Base-by-base conservation (phyloP, 148 eudicot species). In the Fagopyrum esculentum region DNA sequence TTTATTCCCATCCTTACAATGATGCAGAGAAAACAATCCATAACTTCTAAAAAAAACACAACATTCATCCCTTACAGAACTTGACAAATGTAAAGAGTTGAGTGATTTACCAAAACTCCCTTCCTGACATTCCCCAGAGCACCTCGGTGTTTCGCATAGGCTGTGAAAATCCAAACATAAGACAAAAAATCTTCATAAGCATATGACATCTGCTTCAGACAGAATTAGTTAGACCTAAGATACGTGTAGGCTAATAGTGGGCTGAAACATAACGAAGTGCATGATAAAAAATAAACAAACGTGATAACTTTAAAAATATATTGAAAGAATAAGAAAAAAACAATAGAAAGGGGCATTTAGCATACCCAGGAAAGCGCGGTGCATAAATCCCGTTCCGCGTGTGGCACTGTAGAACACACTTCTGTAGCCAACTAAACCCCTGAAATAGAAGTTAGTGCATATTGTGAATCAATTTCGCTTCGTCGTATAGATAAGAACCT, bases 361-460 rank as follows among this genome's bases (percentile, higher is more conserved):
- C 90, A 77, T 96, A 96, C 99, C 74, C 79, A 88, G 76, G 86
- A 96, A 96, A 74, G 99, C 99, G 43, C 99, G 91, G 77, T 96
- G 99, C 99, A 96, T 96, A 76, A 96, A 96, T 80, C 99, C 99
- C 75, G 98, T 89, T 71, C 99, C 99, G 5, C 97, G 96, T 46
- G 99, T 96, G 75, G 79, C 94, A 85, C 97, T 92, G 83, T 87
- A 90, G 82, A 96, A 96, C 75, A 96, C 99, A 78, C 94, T 96
- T 85, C 99, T 87, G 82, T 96, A 96, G 79, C 99, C 99, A 80
- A 96, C 99, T 83, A 96, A 85, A 56, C 99, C 99, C 98, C 99
- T 96, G 93, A 76, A 74, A 85, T 4, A 2, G 12, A 45, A 70
- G 22, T 35, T 35, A 1, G 40, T 35, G 40, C 40, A 35, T 35